phyloP scores from a whole-genome alignment of 2,329 filamentous ascomycete species.

The Colletotrichum eremochloae region DNA sequence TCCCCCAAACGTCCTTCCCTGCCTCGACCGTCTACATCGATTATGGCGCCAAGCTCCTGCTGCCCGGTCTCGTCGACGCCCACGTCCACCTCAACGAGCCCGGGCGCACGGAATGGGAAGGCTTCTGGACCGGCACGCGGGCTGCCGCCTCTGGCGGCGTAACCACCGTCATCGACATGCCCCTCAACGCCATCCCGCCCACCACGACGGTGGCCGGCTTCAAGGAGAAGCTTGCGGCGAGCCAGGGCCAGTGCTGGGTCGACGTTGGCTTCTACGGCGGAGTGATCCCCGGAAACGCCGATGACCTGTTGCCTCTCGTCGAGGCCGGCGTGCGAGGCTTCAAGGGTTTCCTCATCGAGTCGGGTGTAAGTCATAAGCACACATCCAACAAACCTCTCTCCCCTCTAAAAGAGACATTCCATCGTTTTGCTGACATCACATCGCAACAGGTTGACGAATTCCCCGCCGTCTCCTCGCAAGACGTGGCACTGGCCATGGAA shows the following conservation, averaged over 20 bases:
- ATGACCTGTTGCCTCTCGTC: slow-evolving; percentile 84
- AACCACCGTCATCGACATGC: slow-evolving; percentile 98
- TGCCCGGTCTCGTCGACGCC: slow-evolving; percentile 94
- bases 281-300: slow-evolving; percentile 88
- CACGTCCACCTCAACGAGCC: slow-evolving; percentile 99
- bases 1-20: slow-evolving; percentile 83
- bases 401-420: neutral
- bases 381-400: neutral
- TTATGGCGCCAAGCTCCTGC: slow-evolving; percentile 85
- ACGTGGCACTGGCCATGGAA: slow-evolving; percentile 84
- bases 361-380: slow-evolving; percentile 74
- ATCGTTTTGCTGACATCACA: slow-evolving; percentile 38
- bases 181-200: slow-evolving; percentile 94
- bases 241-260: slow-evolving; percentile 92
- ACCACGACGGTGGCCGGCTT: slow-evolving; percentile 90
- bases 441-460: slow-evolving; percentile 86
- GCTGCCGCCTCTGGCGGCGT: slow-evolving; percentile 96
- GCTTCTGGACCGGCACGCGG: slow-evolving; percentile 93
- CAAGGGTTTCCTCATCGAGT: slow-evolving; percentile 98
- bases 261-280: slow-evolving; percentile 99
- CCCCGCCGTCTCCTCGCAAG: slow-evolving; percentile 84
- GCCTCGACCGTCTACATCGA: slow-evolving; percentile 80
- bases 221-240: slow-evolving; percentile 87
- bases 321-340: slow-evolving; percentile 91
- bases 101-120: slow-evolving; percentile 97